Evolutionary conservation across 2,329 filamentous ascomycete species (phyloP).

Genomic region (Talaromyces piceae): DNA sequence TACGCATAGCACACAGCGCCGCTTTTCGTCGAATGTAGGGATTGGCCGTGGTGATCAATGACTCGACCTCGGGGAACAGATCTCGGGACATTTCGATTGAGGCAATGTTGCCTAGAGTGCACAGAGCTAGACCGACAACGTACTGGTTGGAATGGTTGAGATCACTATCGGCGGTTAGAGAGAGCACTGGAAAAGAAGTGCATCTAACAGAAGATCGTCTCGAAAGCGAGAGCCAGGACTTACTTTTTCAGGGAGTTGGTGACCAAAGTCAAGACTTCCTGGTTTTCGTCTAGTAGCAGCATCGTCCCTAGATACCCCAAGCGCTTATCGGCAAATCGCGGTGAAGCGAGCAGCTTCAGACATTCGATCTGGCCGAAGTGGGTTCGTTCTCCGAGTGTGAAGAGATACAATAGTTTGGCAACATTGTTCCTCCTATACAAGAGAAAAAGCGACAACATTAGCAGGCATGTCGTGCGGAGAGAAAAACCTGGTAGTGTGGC

Average conservation of each 20-base stretch:
- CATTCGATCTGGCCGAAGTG: conserved; percentile 99
- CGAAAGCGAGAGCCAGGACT: conserved; percentile 17
- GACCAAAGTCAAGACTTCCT: conserved; percentile 92
- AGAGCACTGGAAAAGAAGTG: background rate
- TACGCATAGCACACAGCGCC: conserved; percentile 96
- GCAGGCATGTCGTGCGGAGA: background rate
- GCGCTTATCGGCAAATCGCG: conserved; percentile 95
- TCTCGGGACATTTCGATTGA: conserved; percentile 98
- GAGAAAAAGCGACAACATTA: conserved; percentile 17
- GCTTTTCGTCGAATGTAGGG: conserved; percentile 98
- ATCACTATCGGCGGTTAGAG: conserved; percentile 57
- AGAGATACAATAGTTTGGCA: conserved; percentile 94
- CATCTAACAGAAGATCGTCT: background rate
- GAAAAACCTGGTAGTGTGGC: no score
- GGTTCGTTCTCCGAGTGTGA: conserved; percentile 92
- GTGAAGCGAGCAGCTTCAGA: conserved; percentile 90
- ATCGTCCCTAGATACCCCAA: conserved; percentile 94
- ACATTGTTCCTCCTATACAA: conserved; percentile 88
- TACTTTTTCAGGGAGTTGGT: conserved; percentile 98
- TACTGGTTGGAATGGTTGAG: conserved; percentile 97
- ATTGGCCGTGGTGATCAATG: conserved; percentile 82
- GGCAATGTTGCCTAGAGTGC: conserved; percentile 94
- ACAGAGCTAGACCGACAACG: conserved; percentile 90
- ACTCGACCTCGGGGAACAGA: conserved; percentile 92
- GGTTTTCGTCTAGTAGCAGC: conserved; percentile 92